phyloP scores from a whole-genome alignment of 2,329 filamentous ascomycete species.

The Fusarium proliferatum region DNA sequence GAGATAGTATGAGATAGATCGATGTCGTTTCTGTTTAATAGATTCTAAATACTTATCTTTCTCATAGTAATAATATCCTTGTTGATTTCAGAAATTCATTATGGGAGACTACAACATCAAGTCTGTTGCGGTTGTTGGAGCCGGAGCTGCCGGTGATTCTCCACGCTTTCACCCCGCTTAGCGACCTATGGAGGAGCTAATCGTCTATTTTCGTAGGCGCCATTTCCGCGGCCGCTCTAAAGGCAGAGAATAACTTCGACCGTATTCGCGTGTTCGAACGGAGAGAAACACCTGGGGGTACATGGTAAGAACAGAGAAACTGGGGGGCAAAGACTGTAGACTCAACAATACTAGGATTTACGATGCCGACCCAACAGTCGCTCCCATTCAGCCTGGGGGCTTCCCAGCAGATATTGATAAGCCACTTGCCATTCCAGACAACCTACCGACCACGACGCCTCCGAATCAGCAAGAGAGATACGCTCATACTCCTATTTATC shows the following conservation, averaged over 20 bases:
- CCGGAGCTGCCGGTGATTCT: constrained; percentile 36
- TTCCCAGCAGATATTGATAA: constrained; percentile 59
- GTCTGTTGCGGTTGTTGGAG: constrained; percentile 38
- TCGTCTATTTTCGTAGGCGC: constrained; percentile 51
- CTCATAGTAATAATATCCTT: neutral
- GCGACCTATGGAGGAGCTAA: neutral
- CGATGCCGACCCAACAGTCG: constrained; percentile 53
- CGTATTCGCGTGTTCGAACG: constrained; percentile 56
- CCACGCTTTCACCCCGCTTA: too few relatives aligned
- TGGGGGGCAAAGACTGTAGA: accelerated
- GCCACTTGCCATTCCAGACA: constrained; percentile 56
- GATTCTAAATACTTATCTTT: accelerated
- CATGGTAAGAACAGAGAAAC: constrained; percentile 51
- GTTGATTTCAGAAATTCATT: accelerated
- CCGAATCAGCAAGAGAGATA: constrained; percentile 60
- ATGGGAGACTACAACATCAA: constrained; percentile 23
- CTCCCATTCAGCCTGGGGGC: constrained; percentile 54
- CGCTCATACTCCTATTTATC: constrained; percentile 62
- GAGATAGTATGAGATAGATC: accelerated
- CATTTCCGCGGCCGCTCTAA: constrained; percentile 58
- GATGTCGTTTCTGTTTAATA: accelerated
- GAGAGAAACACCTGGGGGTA: constrained; percentile 57
- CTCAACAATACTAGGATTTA: constrained; percentile 59
- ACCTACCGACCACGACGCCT: constrained; percentile 53
- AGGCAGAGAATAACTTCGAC: constrained; percentile 58